These are phyloP conservation scores for Alternaria sp. DNA, from an alignment of 2,329 filamentous ascomycete species.

Conservation along the genomic window DNA sequence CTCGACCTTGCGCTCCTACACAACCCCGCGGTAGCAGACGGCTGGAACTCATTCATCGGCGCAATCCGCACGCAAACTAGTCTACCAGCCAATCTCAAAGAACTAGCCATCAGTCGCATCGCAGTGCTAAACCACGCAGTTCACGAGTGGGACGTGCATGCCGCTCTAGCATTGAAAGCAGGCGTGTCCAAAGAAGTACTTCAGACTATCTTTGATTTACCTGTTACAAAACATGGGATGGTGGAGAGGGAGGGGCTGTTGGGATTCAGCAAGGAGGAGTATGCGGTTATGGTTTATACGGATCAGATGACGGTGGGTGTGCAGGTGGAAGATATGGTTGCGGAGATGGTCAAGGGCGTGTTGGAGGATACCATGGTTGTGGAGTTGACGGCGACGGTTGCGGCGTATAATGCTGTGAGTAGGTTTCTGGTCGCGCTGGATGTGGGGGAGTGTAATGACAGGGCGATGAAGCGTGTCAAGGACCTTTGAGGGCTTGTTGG, in stretches of 20 bases:
- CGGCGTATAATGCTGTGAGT: constrained; percentile 84
- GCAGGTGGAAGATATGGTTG: constrained; percentile 70
- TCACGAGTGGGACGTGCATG: constrained; percentile 86
- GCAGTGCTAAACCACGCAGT: constrained; percentile 81
- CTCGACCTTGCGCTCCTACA: constrained; percentile 64
- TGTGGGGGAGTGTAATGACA: constrained; percentile 57
- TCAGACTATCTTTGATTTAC: constrained; percentile 47
- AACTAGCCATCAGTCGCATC: constrained; percentile 82
- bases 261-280: constrained; percentile 55
- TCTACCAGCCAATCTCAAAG: constrained; percentile 63
- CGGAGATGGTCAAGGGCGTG: constrained; percentile 64
- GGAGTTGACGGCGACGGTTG: constrained; percentile 79
- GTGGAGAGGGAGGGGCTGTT: constrained; percentile 46
- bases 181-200: constrained; percentile 68
- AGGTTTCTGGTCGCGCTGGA: constrained; percentile 83
- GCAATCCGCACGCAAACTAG: constrained; percentile 62
- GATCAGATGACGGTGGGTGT: constrained; percentile 85
- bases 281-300: constrained; percentile 74
- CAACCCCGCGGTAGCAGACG: constrained; percentile 62
- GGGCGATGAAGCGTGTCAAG: constrained; percentile 39
- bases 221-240: constrained; percentile 27
- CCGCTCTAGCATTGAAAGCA: constrained; percentile 66
- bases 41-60: constrained; percentile 66
- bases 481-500: constrained; percentile 26
- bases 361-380: constrained; percentile 77